A percentile compares a stretch with the other conserved stretches of the same genome.
phyloP scores from a whole-genome alignment of 257 asterid species.

The Echium plantagineum region DNA sequence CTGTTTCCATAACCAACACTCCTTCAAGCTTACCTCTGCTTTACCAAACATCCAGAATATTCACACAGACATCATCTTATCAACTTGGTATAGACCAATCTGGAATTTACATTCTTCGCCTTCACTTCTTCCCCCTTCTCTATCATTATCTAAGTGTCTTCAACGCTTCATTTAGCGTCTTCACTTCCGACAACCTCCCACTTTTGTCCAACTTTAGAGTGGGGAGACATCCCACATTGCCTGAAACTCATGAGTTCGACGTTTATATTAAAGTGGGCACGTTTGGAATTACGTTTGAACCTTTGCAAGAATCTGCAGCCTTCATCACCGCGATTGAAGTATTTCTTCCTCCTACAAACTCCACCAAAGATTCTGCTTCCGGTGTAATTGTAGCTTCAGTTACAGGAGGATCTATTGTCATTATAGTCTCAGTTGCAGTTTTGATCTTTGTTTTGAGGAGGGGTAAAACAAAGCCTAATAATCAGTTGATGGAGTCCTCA shows the following conservation, averaged over 20 bases:
- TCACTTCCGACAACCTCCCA: conserved; percentile 16
- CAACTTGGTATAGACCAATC: conserved; percentile 14
- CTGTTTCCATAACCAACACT: too few relatives aligned
- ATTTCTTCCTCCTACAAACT: conserved; percentile 26
- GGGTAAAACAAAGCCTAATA: conserved; percentile 13
- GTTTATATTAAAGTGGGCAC: too few relatives aligned
- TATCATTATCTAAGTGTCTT: conserved; percentile 14
- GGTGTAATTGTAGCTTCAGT: conserved; percentile 19
- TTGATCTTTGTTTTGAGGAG: too few relatives aligned
- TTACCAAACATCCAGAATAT: conserved; percentile 35
- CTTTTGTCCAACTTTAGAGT: conserved; percentile 30
- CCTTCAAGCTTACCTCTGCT: too few relatives aligned
- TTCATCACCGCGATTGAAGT: conserved; percentile 53
- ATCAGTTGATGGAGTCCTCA: conserved; percentile 9
- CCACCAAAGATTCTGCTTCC: conserved; percentile 9
- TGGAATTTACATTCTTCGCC: conserved; percentile 39
- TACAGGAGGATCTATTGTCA: conserved; percentile 25
- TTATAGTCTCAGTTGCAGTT: conserved; percentile 1
- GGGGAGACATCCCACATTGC: conserved; percentile 1
- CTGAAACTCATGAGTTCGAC: conserved; percentile 34
- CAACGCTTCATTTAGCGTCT: conserved; percentile 27
- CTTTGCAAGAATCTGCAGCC: conserved; percentile 23
- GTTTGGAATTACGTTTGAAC: conserved; percentile 27
- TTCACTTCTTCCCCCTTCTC: conserved; percentile 34
- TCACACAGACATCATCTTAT: conserved; percentile 26